Conservation (phyloP, 2,329 filamentous ascomycete species). For the Trichophaea hybrida region DNA sequence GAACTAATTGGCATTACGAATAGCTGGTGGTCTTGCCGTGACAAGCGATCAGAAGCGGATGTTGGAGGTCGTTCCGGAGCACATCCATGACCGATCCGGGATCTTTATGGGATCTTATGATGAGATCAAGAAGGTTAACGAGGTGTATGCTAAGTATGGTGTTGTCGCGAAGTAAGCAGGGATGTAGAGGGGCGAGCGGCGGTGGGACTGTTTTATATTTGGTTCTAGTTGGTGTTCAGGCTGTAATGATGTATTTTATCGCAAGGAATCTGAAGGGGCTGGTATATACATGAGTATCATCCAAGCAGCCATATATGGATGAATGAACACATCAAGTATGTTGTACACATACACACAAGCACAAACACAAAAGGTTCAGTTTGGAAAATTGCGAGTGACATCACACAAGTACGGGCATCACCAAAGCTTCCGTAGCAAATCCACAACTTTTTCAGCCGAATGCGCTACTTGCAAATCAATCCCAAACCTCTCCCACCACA, state of each 20-base stretch:
- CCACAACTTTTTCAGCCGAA: too few relatives aligned
- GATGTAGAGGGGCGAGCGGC: not conserved
- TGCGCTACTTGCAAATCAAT: too few relatives aligned
- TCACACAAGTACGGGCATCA: too few relatives aligned
- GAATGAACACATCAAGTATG: too few relatives aligned
- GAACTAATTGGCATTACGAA: not conserved
- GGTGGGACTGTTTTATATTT: not conserved
- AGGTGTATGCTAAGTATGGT: slow-evolving; percentile 36
- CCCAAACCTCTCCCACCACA: too few relatives aligned
- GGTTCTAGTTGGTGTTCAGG: slow-evolving; percentile 1
- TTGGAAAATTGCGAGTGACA: too few relatives aligned
- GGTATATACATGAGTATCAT: not conserved
- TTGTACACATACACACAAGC: too few relatives aligned
- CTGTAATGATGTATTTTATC: slow-evolving; percentile 2
- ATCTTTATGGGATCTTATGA: slow-evolving; percentile 94
- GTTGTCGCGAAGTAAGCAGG: not conserved
- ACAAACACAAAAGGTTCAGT: too few relatives aligned
- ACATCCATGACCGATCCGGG: slow-evolving; percentile 88
- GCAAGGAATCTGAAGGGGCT: not conserved
- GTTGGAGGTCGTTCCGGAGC: slow-evolving; percentile 73
- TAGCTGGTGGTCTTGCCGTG: slow-evolving; percentile 81
- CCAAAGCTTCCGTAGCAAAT: too few relatives aligned
- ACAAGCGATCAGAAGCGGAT: slow-evolving; percentile 85
- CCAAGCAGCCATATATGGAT: too few relatives aligned
- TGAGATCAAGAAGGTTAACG: slow-evolving; percentile 90